phyloP scores from a whole-genome alignment of 2,329 filamentous ascomycete genomes.

The Neoarthrinium moseri region DNA sequence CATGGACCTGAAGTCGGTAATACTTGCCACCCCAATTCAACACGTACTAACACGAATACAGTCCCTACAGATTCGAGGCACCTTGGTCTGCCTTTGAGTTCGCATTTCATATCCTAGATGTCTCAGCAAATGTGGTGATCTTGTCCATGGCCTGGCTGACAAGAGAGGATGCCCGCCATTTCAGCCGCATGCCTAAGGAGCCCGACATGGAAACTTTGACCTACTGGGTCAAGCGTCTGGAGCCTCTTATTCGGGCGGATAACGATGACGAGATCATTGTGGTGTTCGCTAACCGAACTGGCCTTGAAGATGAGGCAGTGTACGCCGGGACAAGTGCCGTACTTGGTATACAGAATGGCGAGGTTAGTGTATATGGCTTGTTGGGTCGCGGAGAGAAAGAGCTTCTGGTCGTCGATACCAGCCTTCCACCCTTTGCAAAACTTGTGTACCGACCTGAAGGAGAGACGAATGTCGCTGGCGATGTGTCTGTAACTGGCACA shows the following conservation, averaged over 20 bases:
- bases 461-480: not conserved
- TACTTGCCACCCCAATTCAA: slow-evolving; percentile 18
- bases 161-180: slow-evolving; percentile 44
- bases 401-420: slow-evolving; percentile 67
- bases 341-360: slow-evolving; percentile 62
- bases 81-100: slow-evolving; percentile 50
- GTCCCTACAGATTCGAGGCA: slow-evolving; percentile 49
- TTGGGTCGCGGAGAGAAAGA: slow-evolving; percentile 70
- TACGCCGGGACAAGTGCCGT: slow-evolving; percentile 77
- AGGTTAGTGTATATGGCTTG: slow-evolving; percentile 67
- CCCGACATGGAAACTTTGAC: slow-evolving; percentile 72
- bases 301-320: slow-evolving; percentile 61
- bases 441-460: slow-evolving; percentile 35
- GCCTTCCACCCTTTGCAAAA: slow-evolving; percentile 40
- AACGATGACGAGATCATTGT: slow-evolving; percentile 61
- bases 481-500: too few relatives aligned
- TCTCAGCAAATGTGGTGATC: slow-evolving; percentile 61
- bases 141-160: slow-evolving; percentile 80
- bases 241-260: slow-evolving; percentile 58
- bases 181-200: slow-evolving; percentile 47
- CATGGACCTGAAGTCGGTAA: slow-evolving; percentile 61
- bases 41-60: slow-evolving; percentile 22
- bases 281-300: slow-evolving; percentile 69
- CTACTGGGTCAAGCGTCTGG: slow-evolving; percentile 73
- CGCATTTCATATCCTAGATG: slow-evolving; percentile 55